phyloP scores from a whole-genome alignment of 805 yeast genomes.

The Jamesozyma lodderae region DNA sequence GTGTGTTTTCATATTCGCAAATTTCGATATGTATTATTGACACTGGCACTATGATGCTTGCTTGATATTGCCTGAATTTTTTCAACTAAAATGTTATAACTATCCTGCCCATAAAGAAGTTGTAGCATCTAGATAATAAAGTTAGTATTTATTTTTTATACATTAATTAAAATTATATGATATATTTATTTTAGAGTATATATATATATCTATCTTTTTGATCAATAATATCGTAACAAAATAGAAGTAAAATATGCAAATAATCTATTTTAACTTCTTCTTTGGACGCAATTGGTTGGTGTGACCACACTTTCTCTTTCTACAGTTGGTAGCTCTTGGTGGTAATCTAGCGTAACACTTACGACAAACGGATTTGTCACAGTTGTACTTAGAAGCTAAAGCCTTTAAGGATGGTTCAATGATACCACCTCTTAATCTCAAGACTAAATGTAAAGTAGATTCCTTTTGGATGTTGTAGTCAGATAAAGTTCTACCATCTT shows the following conservation, averaged over 20 bases:
- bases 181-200: no score
- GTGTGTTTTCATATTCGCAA: no score
- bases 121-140: no score
- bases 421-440: constrained; percentile 69
- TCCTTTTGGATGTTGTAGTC: constrained; percentile 68
- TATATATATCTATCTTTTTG: neutral
- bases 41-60: no score
- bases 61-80: no score
- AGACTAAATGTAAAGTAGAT: constrained; percentile 59
- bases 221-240: neutral
- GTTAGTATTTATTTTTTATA: no score
- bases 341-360: constrained; percentile 99
- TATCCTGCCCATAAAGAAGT: no score
- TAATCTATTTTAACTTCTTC: constrained; percentile 81
- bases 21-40: no score
- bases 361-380: constrained; percentile 97
- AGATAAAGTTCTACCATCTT: constrained; percentile 62
- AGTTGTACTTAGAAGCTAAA: constrained; percentile 96
- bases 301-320: constrained; percentile 99
- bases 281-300: constrained; percentile 98
- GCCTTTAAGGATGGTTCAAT: constrained; percentile 98
- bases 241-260: constrained; percentile 30
- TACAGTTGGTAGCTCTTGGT: constrained; percentile 99
- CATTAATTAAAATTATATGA: no score
- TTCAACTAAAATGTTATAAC: no score